A percentile compares a stretch with the other conserved stretches of the same genome.
Conservation (phyloP, 345 rosid genomes). For the Gossypium longicalyx region DNA sequence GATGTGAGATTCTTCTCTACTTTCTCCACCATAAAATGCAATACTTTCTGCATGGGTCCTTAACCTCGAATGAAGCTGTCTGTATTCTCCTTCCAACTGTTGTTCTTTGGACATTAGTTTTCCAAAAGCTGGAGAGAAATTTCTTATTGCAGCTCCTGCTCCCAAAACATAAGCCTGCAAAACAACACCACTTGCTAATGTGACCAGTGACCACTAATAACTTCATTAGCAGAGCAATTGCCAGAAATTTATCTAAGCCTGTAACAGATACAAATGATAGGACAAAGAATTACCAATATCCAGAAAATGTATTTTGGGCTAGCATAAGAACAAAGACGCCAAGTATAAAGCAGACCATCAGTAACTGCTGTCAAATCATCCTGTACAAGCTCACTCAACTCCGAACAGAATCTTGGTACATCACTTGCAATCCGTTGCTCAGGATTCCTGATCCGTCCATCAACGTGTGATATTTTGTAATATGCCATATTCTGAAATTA, state of each 20-base stretch:
- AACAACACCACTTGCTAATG: constrained; percentile 21
- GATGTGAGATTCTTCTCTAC: constrained; percentile 83
- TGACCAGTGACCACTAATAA: constrained; percentile 4
- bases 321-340: constrained; percentile 95
- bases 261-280: constrained; percentile 3
- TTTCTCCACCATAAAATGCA: constrained; percentile 97
- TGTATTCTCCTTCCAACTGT: constrained; percentile 95
- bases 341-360: constrained; percentile 83
- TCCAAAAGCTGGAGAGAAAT: constrained; percentile 93
- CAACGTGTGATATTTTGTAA: constrained; percentile 94
- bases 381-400: constrained; percentile 86
- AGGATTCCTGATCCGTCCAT: constrained; percentile 84
- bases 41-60: constrained; percentile 99
- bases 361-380: constrained; percentile 89
- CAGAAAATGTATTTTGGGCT: constrained; percentile 95
- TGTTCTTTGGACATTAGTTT: constrained; percentile 90
- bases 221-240: neutral
- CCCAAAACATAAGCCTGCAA: constrained; percentile 85
- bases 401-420: constrained; percentile 92
- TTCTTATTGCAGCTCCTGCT: constrained; percentile 79
- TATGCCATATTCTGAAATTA: constrained; percentile 87
- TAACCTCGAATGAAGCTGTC: constrained; percentile 89
- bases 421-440: constrained; percentile 98
- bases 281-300: constrained; percentile 66
- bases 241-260: neutral